These are phyloP conservation scores for Aspergillus affinis DNA, from an alignment of 495 filamentous ascomycete genomes.

Conservation along the genomic window DNA sequence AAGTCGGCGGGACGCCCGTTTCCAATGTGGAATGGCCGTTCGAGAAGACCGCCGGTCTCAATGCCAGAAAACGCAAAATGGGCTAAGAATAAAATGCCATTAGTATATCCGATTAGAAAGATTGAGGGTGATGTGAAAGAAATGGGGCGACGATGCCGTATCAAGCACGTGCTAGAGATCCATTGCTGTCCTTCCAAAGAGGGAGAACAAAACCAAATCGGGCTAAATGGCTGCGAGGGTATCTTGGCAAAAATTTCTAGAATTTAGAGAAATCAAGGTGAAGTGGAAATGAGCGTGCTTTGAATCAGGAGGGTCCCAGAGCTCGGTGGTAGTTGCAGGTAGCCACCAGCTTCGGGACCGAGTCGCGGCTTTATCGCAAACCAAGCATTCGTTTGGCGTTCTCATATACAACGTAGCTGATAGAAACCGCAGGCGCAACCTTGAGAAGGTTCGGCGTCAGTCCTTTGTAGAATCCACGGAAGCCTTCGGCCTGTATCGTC, in stretches of 20 bases:
- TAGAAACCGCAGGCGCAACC: conserved; percentile 93
- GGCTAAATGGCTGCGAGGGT: conserved; percentile 26
- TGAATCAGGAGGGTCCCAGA: not conserved
- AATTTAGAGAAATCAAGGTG: conserved; percentile 16
- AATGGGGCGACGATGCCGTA: conserved; percentile 5
- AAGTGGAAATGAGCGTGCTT: conserved; percentile 1
- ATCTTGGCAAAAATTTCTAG: conserved; percentile 29
- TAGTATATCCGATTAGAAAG: not conserved
- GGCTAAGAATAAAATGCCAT: conserved; percentile 4
- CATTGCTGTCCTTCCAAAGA: conserved; percentile 14
- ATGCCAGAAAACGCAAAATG: not conserved
- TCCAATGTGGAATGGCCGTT: not conserved
- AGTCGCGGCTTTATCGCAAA: conserved; percentile 52
- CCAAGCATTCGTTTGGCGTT: conserved; percentile 81
- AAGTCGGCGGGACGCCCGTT: conserved; percentile 18
- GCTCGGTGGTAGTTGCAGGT: not conserved
- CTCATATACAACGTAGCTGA: conserved; percentile 97
- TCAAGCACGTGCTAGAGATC: conserved; percentile 3
- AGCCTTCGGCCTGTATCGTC: conserved; percentile 80
- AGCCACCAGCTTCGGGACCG: not conserved
- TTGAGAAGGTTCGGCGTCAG: conserved; percentile 95
- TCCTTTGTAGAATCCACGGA: conserved; percentile 89
- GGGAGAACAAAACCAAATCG: conserved; percentile 3
- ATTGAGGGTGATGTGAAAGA: conserved; percentile 4
- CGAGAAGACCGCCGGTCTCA: conserved; percentile 4